Evolutionary conservation across 805 yeast species (phyloP), one percentile per base, ranked within the genome.

Genomic region (Ogataea pilisensis): DNA sequence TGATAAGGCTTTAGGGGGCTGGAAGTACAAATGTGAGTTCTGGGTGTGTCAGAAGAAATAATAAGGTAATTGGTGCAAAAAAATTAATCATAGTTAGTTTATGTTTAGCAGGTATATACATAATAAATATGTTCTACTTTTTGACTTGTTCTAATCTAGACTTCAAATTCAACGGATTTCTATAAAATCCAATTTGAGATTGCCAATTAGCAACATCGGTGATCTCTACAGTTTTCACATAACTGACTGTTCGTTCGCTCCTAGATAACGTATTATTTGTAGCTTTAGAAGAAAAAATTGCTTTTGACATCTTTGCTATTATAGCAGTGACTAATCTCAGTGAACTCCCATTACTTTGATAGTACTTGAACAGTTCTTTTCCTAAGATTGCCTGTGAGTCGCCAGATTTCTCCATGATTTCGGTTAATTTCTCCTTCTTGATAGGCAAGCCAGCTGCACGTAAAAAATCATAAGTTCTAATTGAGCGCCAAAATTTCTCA

Each of bases 21-120:
- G 73, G 68, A 58, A 57, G 4, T 84, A 82, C 52, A 64, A 73
- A 19, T 81, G 89, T 52, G 85, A 80, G 44, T 84, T 64, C 51
- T 84, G 89, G 89, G 76, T 82, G 2, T 81, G 82, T 42, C 57
- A 49, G 30, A 73, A 66, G 50, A 44, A 34, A 18, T 14, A n/a
- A 34, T 12, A 19, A 13, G 11, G 5, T 7, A 13, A 26, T 30
- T 18, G 20, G 9, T 24, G 11, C 11, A 9, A 27, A 27, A 27
- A 8, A 13, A 9, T 13, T 27, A 9, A 27, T 27, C 8, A 9
- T 9, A 27, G 29, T 27, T 13, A 27, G 6, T 27, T 27, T 9
- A 6, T 27, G 13, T 9, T 9, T 27, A 27, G 29, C 5, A 27
- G 5, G 13, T 9, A 9, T 9, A 27, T 5, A 8, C 5, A 6